These are phyloP conservation scores for Globisporangium acanthophoron DNA, from an alignment of 352 stramenopile species.

Conservation along the genomic window DNA sequence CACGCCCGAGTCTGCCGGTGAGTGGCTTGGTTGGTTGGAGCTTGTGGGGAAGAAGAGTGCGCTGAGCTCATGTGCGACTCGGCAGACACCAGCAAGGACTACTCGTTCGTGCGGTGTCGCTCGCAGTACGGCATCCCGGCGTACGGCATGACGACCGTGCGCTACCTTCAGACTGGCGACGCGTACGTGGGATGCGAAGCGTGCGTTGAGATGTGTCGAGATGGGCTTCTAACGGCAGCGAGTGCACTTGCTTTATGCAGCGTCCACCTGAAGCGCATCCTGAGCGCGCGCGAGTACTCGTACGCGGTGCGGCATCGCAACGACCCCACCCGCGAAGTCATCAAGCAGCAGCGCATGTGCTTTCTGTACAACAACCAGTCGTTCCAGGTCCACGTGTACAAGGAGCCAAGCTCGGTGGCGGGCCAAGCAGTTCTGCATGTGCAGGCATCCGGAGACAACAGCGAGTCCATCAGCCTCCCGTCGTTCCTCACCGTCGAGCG, in stretches of 20 bases:
- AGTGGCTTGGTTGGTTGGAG: neutral
- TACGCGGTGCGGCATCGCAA: slow-evolving; percentile 76
- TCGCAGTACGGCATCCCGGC: slow-evolving; percentile 80
- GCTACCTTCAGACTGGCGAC: slow-evolving; percentile 71
- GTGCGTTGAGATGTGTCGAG: neutral
- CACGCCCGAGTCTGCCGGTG: slow-evolving; percentile 58
- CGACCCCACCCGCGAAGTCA: slow-evolving; percentile 63
- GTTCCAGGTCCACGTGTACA: slow-evolving; percentile 86
- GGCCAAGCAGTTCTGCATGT: slow-evolving; percentile 69
- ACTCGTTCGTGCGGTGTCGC: slow-evolving; percentile 80
- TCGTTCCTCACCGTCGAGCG: slow-evolving; percentile 69
- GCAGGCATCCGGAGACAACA: slow-evolving; percentile 60
- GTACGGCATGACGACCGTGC: slow-evolving; percentile 85
- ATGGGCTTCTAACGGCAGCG: neutral
- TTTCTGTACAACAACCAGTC: slow-evolving; percentile 86
- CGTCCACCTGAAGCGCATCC: slow-evolving; percentile 79
- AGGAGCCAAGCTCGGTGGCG: slow-evolving; percentile 58
- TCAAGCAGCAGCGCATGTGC: slow-evolving; percentile 87
- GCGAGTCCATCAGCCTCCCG: slow-evolving; percentile 55
- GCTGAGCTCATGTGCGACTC: neutral
- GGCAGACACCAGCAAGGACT: slow-evolving; percentile 72
- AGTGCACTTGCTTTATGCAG: slow-evolving; percentile 12
- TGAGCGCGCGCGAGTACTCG: slow-evolving; percentile 78
- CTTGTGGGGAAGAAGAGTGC: neutral
- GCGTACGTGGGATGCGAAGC: slow-evolving; percentile 30